These are phyloP conservation scores for Jamesozyma piceae DNA, from an alignment of 805 yeast genomes.

Conservation along the genomic window DNA sequence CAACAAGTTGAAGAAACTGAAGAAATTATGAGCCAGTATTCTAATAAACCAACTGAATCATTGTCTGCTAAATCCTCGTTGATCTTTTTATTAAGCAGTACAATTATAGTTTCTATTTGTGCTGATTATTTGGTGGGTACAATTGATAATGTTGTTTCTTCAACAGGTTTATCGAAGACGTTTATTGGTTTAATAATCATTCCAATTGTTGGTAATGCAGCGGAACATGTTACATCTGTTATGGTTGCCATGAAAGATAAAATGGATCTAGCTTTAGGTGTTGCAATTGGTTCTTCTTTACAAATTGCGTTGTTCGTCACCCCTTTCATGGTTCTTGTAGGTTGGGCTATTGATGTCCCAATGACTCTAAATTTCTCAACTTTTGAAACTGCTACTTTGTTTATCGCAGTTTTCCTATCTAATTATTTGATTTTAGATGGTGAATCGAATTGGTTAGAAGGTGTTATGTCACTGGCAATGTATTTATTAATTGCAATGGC, in stretches of 20 bases:
- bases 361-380: conserved; percentile 89
- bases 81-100: conserved; percentile 46
- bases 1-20: conserved; percentile 36
- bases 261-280: conserved; percentile 96
- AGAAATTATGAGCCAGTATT: conserved; percentile 22
- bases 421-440: conserved; percentile 88
- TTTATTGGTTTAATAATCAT: conserved; percentile 88
- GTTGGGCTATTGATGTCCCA: conserved; percentile 88
- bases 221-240: conserved; percentile 95
- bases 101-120: conserved; percentile 74
- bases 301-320: conserved; percentile 94
- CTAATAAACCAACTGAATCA: conserved; percentile 20
- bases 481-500: conserved; percentile 83
- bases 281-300: conserved; percentile 90
- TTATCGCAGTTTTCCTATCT: conserved; percentile 79
- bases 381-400: conserved; percentile 87
- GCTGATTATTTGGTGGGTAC: conserved; percentile 93
- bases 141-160: conserved; percentile 77
- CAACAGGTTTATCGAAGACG: conserved; percentile 84
- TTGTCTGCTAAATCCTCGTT: conserved; percentile 50
- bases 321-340: conserved; percentile 86
- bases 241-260: conserved; percentile 91
- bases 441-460: conserved; percentile 94
- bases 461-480: conserved; percentile 81
- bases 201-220: conserved; percentile 97